phyloP scores from a whole-genome alignment of 2,329 filamentous ascomycete genomes.

The Grosmannia penicillata region DNA sequence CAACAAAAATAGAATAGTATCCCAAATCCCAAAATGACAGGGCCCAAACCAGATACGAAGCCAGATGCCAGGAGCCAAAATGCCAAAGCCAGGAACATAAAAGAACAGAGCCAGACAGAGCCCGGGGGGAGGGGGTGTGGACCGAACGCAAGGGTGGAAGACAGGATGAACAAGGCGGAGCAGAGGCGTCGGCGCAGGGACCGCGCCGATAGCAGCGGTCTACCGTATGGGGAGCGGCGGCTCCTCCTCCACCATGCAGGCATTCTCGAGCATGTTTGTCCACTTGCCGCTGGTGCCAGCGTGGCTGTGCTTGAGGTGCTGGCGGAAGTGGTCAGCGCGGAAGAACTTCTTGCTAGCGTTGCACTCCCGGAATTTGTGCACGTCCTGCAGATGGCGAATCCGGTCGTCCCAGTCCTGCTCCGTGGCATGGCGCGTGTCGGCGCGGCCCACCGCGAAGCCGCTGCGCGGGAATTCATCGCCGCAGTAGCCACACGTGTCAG shows the following conservation, averaged over 20 bases:
- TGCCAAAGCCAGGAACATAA: too few species aligned
- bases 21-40: too few species aligned
- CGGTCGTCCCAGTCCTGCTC: conserved; percentile 81
- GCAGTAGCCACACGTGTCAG: conserved; percentile 87
- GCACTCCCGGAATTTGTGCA: conserved; percentile 96
- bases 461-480: conserved; percentile 67
- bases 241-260: conserved; percentile 87
- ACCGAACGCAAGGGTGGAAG: too few species aligned
- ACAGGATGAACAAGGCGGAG: background rate
- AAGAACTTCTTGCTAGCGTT: conserved; percentile 98
- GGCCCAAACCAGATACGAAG: too few species aligned
- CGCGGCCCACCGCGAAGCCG: conserved; percentile 23
- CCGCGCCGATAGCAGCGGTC: conserved; percentile 1
- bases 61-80: too few species aligned
- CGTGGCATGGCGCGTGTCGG: conserved; percentile 35
- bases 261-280: conserved; percentile 96
- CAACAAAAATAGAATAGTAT: background rate
- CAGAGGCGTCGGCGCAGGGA: background rate
- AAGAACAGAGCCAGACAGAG: too few species aligned
- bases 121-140: too few species aligned
- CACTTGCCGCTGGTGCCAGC: conserved; percentile 93
- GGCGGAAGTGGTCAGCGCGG: conserved; percentile 91
- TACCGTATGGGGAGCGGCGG: conserved; percentile 33
- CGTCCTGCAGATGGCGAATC: conserved; percentile 72
- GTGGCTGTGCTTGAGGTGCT: conserved; percentile 96